Evolutionary conservation across 805 yeast genomes (phyloP).

Genomic region (Wickerhamomyces tratensis): DNA sequence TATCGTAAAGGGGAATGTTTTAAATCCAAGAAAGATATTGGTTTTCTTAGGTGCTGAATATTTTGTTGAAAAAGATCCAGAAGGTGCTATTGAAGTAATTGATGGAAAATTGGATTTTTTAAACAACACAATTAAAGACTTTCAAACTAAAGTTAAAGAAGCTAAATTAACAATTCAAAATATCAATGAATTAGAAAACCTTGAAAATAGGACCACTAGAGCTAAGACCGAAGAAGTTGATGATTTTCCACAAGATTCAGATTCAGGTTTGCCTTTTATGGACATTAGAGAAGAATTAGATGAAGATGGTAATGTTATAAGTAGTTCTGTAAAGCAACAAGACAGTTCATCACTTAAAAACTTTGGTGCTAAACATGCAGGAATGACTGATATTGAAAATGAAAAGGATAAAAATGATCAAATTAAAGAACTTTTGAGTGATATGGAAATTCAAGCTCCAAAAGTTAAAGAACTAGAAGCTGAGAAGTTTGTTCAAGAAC

Average conservation of each 20-base stretch:
- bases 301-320: slow-evolving; percentile 66
- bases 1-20: slow-evolving; percentile 9
- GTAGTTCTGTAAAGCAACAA: slow-evolving; percentile 32
- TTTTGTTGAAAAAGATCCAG: slow-evolving; percentile 23
- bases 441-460: slow-evolving; percentile 12
- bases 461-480: slow-evolving; percentile 4
- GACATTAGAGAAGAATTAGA: slow-evolving; percentile 81
- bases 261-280: slow-evolving; percentile 50
- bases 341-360: slow-evolving; percentile 14
- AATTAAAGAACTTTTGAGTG: slow-evolving; percentile 20
- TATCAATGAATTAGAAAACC: slow-evolving; percentile 15
- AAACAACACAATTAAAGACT: slow-evolving; percentile 29
- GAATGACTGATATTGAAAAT: slow-evolving; percentile 1
- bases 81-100: slow-evolving; percentile 22
- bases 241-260: slow-evolving; percentile 23
- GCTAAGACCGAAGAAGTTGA: neutral
- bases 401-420: slow-evolving; percentile 8
- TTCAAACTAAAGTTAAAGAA: slow-evolving; percentile 28
- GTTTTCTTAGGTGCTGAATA: slow-evolving; percentile 32
- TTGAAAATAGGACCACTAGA: neutral
- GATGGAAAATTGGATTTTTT: slow-evolving; percentile 19
- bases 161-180: slow-evolving; percentile 25
- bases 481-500: neutral
- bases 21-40: slow-evolving; percentile 15
- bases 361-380: slow-evolving; percentile 12